Base-by-base conservation (phyloP, 331 rosid genomes). In the Pyrus hybrid region DNA sequence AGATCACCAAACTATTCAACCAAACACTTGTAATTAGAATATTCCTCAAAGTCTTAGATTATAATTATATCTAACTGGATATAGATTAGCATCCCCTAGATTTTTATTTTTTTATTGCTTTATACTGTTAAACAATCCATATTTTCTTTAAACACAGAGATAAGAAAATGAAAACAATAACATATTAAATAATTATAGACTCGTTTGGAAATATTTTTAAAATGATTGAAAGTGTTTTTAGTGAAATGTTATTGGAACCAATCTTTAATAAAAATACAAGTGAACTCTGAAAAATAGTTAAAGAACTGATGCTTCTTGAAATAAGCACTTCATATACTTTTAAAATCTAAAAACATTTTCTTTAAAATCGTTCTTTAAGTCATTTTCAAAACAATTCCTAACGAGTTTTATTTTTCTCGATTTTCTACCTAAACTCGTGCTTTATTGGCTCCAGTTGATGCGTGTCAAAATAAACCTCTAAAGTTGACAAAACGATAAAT, bases 401-500 rank as follows among this genome's bases (percentile, higher is more conserved):
- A 9, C 45, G 13, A 0, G 45, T 0, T 9, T 4, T 37, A 7
- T 13, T 14, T 26, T 62, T 62, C 30, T 62, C n/a, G 0, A 14
- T 28, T 6, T 9, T 25, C 68, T 30, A 13, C 68, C 23, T 64
- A 30, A 64, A 30, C 41, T 30, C 10, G 9, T 64, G 7, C 30
- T 63, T 17, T 51, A 17, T 17, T 64, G 10, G 13, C 16, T 18
- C 25, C 32, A 2, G 8, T 47, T 30, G 77, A 72, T 65, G 56
- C 84, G 82, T 80, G 71, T 56, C 43, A 57, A 75, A 80, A 32
- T 72, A 26, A 22, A 77, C 17, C 80, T 68, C 80, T 7, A 6
- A 6, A 16, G 71, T 18, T 73, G 71, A 43, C 70, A 5, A 57
- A 2, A 21, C 49, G 4, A 56, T 2, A n/a, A 7, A 11, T 41